Evolutionary conservation across 495 filamentous ascomycete species (phyloP).

Genomic region (Neurospora cerealis): DNA sequence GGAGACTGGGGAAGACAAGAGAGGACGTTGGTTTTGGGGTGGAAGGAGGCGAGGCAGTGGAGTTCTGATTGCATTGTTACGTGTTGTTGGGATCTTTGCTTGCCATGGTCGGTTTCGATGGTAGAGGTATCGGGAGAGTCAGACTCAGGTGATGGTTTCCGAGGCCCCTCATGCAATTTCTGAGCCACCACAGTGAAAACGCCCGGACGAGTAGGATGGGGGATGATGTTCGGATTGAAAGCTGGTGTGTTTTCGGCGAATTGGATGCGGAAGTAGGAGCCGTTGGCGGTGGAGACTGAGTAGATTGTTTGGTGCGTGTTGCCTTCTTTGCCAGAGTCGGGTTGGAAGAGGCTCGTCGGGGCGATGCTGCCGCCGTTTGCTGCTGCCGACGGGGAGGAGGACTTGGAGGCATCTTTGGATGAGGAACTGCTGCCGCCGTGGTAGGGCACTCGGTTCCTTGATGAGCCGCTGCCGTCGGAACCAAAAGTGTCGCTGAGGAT

Average conservation of each 20-base stretch:
- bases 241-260: conserved; percentile 22
- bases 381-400: not conserved
- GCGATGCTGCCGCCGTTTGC: not conserved
- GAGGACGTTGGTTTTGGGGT: not conserved
- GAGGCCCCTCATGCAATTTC: not conserved
- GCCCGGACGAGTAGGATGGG: conserved; percentile 32
- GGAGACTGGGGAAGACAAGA: not conserved
- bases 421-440: not conserved
- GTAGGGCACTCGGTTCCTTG: not conserved
- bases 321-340: not conserved
- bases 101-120: too few species aligned
- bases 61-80: conserved; percentile 20
- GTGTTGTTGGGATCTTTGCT: not conserved
- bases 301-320: conserved; percentile 26
- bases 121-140: not conserved
- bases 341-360: not conserved
- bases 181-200: conserved; percentile 42
- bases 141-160: not conserved
- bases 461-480: not conserved
- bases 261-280: conserved; percentile 32
- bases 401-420: not conserved
- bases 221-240: conserved; percentile 46
- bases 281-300: conserved; percentile 31
- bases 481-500: conserved; percentile 1
- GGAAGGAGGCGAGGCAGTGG: conserved; percentile 33